phyloP scores from a whole-genome alignment of 164 flowering plant species.

The Vitis riparia region DNA sequence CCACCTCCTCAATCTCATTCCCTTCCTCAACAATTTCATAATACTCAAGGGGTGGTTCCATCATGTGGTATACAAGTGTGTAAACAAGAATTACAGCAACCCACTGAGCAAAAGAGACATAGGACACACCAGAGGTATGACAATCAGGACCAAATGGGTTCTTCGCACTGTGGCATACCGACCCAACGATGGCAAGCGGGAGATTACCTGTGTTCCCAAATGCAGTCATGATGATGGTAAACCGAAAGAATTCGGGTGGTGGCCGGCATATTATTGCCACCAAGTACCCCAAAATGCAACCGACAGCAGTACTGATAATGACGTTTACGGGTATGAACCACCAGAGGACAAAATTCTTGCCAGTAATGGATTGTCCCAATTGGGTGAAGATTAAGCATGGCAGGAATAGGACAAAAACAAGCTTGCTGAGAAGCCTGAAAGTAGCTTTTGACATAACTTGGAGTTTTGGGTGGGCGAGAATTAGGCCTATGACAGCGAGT shows the following conservation, averaged over 20 bases:
- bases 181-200: constrained; percentile 53
- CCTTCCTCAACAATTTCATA: constrained; percentile 40
- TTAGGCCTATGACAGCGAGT: constrained; percentile 53
- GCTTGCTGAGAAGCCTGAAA: constrained; percentile 66
- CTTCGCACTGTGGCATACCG: constrained; percentile 49
- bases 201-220: constrained; percentile 77
- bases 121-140: constrained; percentile 47
- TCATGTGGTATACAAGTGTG: constrained; percentile 76
- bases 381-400: constrained; percentile 62
- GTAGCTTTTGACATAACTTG: constrained; percentile 58
- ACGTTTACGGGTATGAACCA: constrained; percentile 82
- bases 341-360: constrained; percentile 46
- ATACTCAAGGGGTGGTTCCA: constrained; percentile 74
- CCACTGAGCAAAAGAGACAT: constrained; percentile 74
- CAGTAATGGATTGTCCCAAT: constrained; percentile 49
- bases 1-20: constrained; percentile 19
- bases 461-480: constrained; percentile 48
- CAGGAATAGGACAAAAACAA: constrained; percentile 64
- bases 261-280: constrained; percentile 61
- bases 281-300: constrained; percentile 55
- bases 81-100: constrained; percentile 66
- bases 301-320: constrained; percentile 46
- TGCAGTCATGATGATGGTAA: constrained; percentile 63
- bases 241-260: constrained; percentile 47
- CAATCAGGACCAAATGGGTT: constrained; percentile 61